phyloP scores from a whole-genome alignment of 2,329 filamentous ascomycete species.

The Aspergillus sp. region DNA sequence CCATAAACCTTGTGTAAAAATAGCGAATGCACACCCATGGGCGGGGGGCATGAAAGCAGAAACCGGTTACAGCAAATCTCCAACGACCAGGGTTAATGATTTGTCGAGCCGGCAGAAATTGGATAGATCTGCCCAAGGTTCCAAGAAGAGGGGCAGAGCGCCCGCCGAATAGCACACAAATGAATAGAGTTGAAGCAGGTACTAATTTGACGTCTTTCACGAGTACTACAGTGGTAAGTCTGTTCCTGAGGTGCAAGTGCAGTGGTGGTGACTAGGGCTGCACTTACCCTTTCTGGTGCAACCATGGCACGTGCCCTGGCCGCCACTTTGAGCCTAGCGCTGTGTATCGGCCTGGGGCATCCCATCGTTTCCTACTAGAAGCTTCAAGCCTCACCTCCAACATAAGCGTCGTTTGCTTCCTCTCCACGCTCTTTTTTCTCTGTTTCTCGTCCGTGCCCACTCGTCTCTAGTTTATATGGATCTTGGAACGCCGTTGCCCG shows the following conservation, averaged over 20 bases:
- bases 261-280: not conserved
- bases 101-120: not conserved
- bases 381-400: not conserved
- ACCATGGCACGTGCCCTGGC: not conserved
- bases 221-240: not conserved
- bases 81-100: not conserved
- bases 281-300: constrained; percentile 1
- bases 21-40: not conserved
- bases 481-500: not conserved
- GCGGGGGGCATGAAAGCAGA: not conserved
- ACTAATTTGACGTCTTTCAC: not conserved
- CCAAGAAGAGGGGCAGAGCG: not conserved
- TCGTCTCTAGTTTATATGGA: not conserved
- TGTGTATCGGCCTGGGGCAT: not conserved
- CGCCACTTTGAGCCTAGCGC: not conserved
- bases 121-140: not conserved
- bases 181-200: constrained; percentile 4
- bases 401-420: too few relatives aligned
- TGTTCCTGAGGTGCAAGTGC: not conserved
- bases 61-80: not conserved
- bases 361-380: not conserved
- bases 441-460: not conserved
- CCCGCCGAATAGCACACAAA: not conserved
- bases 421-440: not conserved
- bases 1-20: constrained; percentile 5